phyloP scores from a whole-genome alignment of 2,329 filamentous ascomycete genomes.

The Fusarium pseudocircinatum region DNA sequence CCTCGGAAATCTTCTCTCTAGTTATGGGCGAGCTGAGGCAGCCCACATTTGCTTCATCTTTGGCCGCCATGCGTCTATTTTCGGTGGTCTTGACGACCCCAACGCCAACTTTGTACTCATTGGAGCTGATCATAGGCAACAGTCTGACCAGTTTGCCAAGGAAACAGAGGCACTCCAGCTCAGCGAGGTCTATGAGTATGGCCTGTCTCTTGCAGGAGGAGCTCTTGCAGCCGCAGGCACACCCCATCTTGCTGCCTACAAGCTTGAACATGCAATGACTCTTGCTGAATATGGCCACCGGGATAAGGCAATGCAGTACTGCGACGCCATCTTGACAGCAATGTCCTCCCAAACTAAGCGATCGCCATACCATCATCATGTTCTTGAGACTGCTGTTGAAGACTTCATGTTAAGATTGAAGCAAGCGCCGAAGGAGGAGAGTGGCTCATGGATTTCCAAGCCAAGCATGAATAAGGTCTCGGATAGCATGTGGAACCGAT shows the following conservation, averaged over 20 bases:
- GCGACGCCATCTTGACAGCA: conserved; percentile 80
- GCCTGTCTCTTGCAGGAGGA: conserved; percentile 74
- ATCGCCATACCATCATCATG: conserved; percentile 85
- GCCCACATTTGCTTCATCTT: conserved; percentile 96
- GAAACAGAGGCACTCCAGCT: conserved; percentile 89
- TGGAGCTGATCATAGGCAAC: conserved; percentile 81
- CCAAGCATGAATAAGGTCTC: conserved; percentile 97
- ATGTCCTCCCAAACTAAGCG: conserved; percentile 84
- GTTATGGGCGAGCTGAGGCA: conserved; percentile 89
- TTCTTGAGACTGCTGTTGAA: conserved; percentile 79
- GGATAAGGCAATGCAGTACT: conserved; percentile 89
- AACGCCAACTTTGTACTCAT: conserved; percentile 83
- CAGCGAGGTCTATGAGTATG: conserved; percentile 97
- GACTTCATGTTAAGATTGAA: conserved; percentile 85
- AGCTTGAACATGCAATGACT: conserved; percentile 85
- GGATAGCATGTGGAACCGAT: conserved; percentile 87
- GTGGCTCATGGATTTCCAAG: conserved; percentile 90
- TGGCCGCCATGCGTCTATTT: conserved; percentile 73
- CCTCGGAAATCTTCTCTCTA: conserved; percentile 81
- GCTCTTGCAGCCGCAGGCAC: conserved; percentile 63
- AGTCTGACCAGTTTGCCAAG: conserved; percentile 76
- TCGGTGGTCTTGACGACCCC: conserved; percentile 86
- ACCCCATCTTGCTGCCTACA: conserved; percentile 90
- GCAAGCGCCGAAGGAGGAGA: conserved; percentile 83
- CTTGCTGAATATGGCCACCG: conserved; percentile 86